Evolutionary conservation across 306 rosid species (phyloP).

Genomic region (Styphnolobium japonicum): DNA sequence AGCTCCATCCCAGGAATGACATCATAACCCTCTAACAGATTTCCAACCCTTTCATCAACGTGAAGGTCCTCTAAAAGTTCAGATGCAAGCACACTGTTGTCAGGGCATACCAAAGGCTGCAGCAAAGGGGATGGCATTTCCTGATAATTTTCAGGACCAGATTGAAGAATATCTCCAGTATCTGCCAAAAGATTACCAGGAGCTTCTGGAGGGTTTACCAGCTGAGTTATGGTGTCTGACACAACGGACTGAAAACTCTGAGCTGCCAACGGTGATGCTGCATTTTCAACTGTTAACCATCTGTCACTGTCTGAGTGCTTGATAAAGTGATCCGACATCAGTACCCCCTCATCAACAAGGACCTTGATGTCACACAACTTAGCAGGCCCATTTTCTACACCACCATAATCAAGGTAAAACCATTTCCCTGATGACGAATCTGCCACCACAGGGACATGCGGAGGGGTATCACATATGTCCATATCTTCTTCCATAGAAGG

Average conservation of each 20-base stretch:
- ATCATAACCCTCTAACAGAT: conserved; percentile 67
- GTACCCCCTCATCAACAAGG: conserved; percentile 83
- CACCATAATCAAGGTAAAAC: conserved; percentile 87
- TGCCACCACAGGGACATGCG: conserved; percentile 71
- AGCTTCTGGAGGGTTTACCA: conserved; percentile 96
- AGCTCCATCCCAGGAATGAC: conserved; percentile 88
- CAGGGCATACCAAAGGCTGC: conserved; percentile 33
- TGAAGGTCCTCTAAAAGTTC: conserved; percentile 56
- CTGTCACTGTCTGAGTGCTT: conserved; percentile 89
- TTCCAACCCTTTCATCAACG: conserved; percentile 82
- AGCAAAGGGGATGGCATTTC: conserved; percentile 26
- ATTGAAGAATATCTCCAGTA: conserved; percentile 51
- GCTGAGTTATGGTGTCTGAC: conserved; percentile 70
- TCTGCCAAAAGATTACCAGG: conserved; percentile 87
- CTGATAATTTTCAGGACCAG: conserved; percentile 37
- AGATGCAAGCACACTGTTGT: conserved; percentile 32
- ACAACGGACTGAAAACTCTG: conserved; percentile 64
- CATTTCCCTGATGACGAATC: conserved; percentile 79
- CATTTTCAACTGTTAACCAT: conserved; percentile 97
- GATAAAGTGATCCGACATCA: conserved; percentile 86
- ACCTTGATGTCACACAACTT: conserved; percentile 72
- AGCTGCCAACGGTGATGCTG: conserved; percentile 74
- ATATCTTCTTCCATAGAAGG: conserved; percentile 99
- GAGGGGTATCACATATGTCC: conserved; percentile 99
- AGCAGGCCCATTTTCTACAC: conserved; percentile 83